Evolutionary conservation across 495 filamentous ascomycete species (phyloP), one percentile per base, ranked within the genome.

Genomic region (Extremus antarcticus): DNA sequence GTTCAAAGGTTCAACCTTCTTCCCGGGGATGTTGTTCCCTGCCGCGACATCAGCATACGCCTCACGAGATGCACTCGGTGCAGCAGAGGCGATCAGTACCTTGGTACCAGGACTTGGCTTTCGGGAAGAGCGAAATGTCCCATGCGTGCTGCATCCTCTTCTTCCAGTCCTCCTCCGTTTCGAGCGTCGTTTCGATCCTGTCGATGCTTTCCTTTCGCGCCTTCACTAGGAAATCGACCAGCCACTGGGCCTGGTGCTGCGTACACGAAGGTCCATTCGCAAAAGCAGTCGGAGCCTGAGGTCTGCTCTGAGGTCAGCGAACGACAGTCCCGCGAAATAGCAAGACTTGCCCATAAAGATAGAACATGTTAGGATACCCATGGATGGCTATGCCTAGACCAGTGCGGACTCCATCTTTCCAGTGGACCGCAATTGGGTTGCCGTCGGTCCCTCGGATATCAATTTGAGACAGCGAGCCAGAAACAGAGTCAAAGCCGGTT

Each of bases 351-450:
- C 46, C 46, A 20, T 48, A 48, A 9, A 23, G 20, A 21, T 24
- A 48, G 64, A 78, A 78, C 64, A 81, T 70, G 59, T 83, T 82
- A 0, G 79, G 78, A 54, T 67, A 72, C 1, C 70, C 74, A 2
- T 63, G 52, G 16, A 76, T 58, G 7, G 71, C 71, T 20, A 73
- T 69, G 4, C 78, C 78, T 15, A 78, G 68, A 54, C 74, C 71
- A 0, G 77, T 80, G 13, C 68, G 56, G 0, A 72, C 67, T 1
- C 70, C 72, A 16, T 63, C 52, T 47, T 69, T 65, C 76, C 78
- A 82, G 52, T 79, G 70, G 8, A 74, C 70, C 10, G 66, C 47
- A 4, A 82, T 49, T 2, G 62, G 61, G 3, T 65, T 57, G 7
- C 68, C 68, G 24, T 70, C 56, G 48, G 70, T 71, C 50, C 71